Evolutionary conservation across 2,329 filamentous ascomycete species (phyloP), one percentile per base, ranked within the genome.

Genomic region (Botryosphaeria dothidea): DNA sequence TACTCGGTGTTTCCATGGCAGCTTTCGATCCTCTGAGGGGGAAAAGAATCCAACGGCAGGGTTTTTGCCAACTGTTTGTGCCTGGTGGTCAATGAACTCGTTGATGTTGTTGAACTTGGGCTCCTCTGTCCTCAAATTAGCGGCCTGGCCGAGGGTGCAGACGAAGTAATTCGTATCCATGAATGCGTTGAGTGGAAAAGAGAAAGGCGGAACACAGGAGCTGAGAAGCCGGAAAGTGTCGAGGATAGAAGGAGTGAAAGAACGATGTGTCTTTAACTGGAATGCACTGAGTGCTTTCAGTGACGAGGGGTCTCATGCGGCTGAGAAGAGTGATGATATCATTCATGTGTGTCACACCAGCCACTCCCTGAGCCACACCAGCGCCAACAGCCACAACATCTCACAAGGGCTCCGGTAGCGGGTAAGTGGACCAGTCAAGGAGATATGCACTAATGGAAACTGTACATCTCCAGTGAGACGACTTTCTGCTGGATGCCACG

Each of bases 81-180:
- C 82, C 69, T 85, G 83, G 7, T 73, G 65, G n/a, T 82, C 61
- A n/a, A 63, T 17, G 48, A 63, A 63, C 13, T 52, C 48, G 17
- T 52, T 52, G 61, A 63, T 34, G 31, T 77, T 77, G 7, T 72
- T 70, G 36, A 43, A 43, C 5, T n/a, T 21, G 11, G 11, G n/a
- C 4, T 25, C 4, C 9, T 71, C 67, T 3, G 71, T 66, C 19
- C 76, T 79, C 19, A 82, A 68, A 1, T 67, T 66, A 0, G 78
- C 75, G 11, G 85, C 85, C 71, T 88, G 81, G 1, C 85, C 86
- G 2, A 89, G 78, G 0, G 86, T 88, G 72, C 86, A 89, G 3
- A 83, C 83, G 70, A 89, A 89, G 72, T 88, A 88, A 65, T 84
- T 87, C 57, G 69, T 56, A 23, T 48, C 63, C 63, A 65, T 60